Conservation (phyloP, 164 flowering plant genomes). For the Kingdonia uniflora region DNA sequence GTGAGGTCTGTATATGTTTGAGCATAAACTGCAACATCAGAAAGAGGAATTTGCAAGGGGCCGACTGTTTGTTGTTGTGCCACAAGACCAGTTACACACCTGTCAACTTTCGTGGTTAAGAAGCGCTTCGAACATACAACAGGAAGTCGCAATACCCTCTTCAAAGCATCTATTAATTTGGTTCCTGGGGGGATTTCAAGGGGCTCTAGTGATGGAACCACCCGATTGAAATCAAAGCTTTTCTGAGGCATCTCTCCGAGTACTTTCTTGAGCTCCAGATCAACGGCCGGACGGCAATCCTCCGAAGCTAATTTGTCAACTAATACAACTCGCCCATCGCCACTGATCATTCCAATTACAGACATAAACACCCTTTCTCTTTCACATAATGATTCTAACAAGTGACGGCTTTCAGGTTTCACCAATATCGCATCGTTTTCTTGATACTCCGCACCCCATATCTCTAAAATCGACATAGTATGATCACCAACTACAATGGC, state of each 20-base stretch:
- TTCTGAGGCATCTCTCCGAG: constrained; percentile 97
- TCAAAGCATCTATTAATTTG: constrained; percentile 63
- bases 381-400: constrained; percentile 64
- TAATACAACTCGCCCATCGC: too few species aligned
- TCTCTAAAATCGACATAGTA: constrained; percentile 91
- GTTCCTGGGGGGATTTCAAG: constrained; percentile 85
- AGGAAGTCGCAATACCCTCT: constrained; percentile 84
- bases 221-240: constrained; percentile 55
- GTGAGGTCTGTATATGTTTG: constrained; percentile 60
- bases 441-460: constrained; percentile 98
- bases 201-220: constrained; percentile 37
- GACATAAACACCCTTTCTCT: constrained; percentile 92
- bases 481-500: constrained; percentile 85
- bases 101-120: constrained; percentile 85
- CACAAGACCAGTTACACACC: constrained; percentile 97
- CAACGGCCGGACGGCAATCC: constrained; percentile 55
- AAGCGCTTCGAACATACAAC: constrained; percentile 87
- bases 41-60: constrained; percentile 79
- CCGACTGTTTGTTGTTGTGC: constrained; percentile 98
- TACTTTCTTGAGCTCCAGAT: constrained; percentile 89
- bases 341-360: constrained; percentile 82
- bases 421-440: constrained; percentile 95
- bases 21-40: constrained; percentile 94
- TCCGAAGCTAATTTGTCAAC: constrained; percentile 56
- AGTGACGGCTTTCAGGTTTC: constrained; percentile 59